Conservation (phyloP, 139 green algal species). For the Micromonas commoda region DNA sequence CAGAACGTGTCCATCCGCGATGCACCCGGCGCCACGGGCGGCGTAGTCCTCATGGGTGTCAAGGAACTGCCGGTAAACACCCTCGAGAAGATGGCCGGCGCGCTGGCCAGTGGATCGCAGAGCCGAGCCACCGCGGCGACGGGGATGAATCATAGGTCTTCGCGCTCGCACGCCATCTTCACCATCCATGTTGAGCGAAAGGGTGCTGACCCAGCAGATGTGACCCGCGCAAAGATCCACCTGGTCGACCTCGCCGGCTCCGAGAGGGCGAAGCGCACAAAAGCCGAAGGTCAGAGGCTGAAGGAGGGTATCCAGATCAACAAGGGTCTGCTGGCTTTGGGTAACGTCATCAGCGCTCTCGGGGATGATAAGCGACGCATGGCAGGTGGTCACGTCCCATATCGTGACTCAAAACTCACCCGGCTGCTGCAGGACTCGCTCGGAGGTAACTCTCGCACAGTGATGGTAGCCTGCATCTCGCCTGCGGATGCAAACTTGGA, state of each 20-base stretch:
- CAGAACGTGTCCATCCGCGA: not conserved
- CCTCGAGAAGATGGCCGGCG: not conserved
- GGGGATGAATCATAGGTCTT: constrained; percentile 34
- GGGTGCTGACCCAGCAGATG: not conserved
- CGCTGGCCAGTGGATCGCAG: not conserved
- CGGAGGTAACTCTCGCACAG: constrained; percentile 46
- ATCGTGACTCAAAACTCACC: constrained; percentile 92
- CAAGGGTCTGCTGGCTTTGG: constrained; percentile 84
- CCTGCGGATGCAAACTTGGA: constrained; percentile 40
- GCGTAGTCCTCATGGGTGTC: not conserved
- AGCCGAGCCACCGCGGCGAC: constrained; percentile 13
- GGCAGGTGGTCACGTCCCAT: constrained; percentile 59
- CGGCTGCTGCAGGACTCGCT: constrained; percentile 72
- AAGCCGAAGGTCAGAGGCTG: constrained; percentile 64
- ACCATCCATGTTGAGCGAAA: constrained; percentile 24
- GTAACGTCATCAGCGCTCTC: constrained; percentile 95
- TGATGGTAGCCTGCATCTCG: constrained; percentile 50
- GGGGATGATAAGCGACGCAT: constrained; percentile 46
- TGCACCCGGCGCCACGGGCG: not conserved
- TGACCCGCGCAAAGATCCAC: constrained; percentile 80
- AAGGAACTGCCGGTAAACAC: not conserved
- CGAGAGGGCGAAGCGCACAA: constrained; percentile 89
- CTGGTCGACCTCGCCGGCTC: constrained; percentile 81
- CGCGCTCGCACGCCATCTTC: constrained; percentile 36
- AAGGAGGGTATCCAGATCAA: constrained; percentile 90